Percentiles rank a stretch among this genome's conserved stretches.
phyloP scores from a whole-genome alignment of 2,329 filamentous ascomycete species.

The Penicillium sp. region DNA sequence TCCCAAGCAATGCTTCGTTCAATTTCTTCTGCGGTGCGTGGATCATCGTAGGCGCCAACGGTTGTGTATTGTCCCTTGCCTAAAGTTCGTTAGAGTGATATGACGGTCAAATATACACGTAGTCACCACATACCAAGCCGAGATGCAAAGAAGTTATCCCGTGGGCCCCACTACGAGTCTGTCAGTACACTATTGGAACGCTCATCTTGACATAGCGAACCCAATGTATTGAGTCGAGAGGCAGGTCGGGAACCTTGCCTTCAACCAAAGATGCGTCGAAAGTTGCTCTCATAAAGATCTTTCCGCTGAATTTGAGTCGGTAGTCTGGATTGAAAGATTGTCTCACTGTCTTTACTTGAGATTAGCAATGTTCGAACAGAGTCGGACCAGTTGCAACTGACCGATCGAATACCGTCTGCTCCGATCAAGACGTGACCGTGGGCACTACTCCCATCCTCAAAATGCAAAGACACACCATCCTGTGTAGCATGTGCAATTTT shows the following conservation, averaged over 20 bases:
- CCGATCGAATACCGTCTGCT: slow-evolving; percentile 57
- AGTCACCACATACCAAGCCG: slow-evolving; percentile 34
- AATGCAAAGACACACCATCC: slow-evolving; percentile 40
- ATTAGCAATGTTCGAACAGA: neutral
- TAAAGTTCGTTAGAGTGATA: slow-evolving; percentile 9
- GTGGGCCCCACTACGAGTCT: slow-evolving; percentile 41
- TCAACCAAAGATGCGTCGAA: slow-evolving; percentile 46
- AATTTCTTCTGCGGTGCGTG: slow-evolving; percentile 34
- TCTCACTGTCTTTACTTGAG: slow-evolving; percentile 22
- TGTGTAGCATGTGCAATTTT: slow-evolving; percentile 36
- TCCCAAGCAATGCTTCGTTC: slow-evolving; percentile 43
- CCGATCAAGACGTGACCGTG: slow-evolving; percentile 54
- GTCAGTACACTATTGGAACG: neutral
- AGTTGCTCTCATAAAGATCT: slow-evolving; percentile 49
- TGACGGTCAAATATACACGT: no score
- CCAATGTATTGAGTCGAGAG: slow-evolving; percentile 48
- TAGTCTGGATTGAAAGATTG: slow-evolving; percentile 48
- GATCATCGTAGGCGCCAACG: slow-evolving; percentile 46
- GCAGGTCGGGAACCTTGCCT: slow-evolving; percentile 39
- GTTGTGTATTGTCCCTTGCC: slow-evolving; percentile 43
- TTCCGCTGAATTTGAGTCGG: slow-evolving; percentile 46
- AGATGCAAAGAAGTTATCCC: slow-evolving; percentile 48
- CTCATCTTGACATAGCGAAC: slow-evolving; percentile 8
- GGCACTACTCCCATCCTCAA: slow-evolving; percentile 51
- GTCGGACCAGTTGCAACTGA: slow-evolving; percentile 33